Evolutionary conservation across 805 yeast species (phyloP).

Genomic region (Metschnikowia chrysomelidarum): DNA sequence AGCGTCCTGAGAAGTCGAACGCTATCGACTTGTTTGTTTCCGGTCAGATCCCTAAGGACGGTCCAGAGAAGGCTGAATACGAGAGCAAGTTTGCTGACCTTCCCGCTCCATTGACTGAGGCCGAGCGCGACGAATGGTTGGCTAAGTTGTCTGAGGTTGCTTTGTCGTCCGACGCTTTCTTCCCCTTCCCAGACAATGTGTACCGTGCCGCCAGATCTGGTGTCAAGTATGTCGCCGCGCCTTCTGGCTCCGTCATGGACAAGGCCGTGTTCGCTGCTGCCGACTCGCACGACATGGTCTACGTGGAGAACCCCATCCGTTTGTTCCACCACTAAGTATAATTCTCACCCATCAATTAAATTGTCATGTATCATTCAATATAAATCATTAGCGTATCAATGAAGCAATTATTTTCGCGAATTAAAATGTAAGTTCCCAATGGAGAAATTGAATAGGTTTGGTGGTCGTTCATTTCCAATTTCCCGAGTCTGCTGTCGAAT

Average conservation of each 20-base stretch:
- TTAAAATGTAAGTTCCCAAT: neutral
- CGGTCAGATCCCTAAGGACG: slow-evolving; percentile 84
- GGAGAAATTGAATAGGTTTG: no score
- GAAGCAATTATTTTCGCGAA: neutral
- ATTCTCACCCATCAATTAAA: no score
- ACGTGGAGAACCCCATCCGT: slow-evolving; percentile 96
- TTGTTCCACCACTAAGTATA: slow-evolving; percentile 84
- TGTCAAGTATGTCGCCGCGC: slow-evolving; percentile 94
- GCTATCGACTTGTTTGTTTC: slow-evolving; percentile 95
- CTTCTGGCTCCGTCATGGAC: slow-evolving; percentile 97
- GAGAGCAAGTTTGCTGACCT: slow-evolving; percentile 81
- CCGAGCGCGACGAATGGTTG: slow-evolving; percentile 88
- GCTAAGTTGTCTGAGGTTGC: slow-evolving; percentile 80
- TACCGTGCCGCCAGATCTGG: slow-evolving; percentile 97
- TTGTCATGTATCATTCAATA: neutral
- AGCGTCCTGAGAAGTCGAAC: slow-evolving; percentile 97
- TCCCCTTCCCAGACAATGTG: slow-evolving; percentile 99
- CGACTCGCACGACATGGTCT: slow-evolving; percentile 83
- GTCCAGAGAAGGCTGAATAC: slow-evolving; percentile 91
- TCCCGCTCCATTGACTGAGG: slow-evolving; percentile 79
- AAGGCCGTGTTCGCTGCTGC: slow-evolving; percentile 95
- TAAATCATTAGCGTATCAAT: slow-evolving; percentile 1
- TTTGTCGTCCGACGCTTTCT: slow-evolving; percentile 95
- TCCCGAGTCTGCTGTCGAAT: no score
- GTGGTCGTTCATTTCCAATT: no score